Evolutionary conservation across 2,329 filamentous ascomycete species (phyloP).

Genomic region (Colletotrichum scovillei): DNA sequence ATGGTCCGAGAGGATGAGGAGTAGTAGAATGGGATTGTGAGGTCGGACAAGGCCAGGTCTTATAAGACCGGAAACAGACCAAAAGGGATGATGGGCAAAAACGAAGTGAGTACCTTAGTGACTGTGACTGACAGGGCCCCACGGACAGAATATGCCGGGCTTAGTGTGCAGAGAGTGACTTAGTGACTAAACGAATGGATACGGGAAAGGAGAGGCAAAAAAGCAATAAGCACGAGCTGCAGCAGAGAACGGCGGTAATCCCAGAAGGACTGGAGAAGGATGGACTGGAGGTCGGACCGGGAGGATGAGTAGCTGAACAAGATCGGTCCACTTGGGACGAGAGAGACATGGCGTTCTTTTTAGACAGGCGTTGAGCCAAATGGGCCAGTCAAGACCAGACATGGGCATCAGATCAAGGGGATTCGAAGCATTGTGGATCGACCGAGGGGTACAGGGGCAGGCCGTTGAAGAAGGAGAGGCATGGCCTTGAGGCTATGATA

Average conservation of each 20-base stretch:
- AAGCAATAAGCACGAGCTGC: constrained; percentile 44
- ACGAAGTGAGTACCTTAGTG: constrained; percentile 13
- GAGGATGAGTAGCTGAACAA: constrained; percentile 31
- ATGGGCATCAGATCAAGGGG: constrained; percentile 45
- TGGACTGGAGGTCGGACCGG: constrained; percentile 36
- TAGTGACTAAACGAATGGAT: constrained; percentile 22
- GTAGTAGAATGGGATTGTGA: constrained; percentile 8
- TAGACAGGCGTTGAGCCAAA: constrained; percentile 41
- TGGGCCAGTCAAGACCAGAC: constrained; percentile 48
- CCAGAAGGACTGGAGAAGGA: constrained; percentile 48
- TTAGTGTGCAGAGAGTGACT: constrained; percentile 16
- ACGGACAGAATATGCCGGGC: constrained; percentile 30
- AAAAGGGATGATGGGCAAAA: constrained; percentile 31
- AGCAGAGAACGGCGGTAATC: constrained; percentile 45
- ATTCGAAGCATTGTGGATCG: constrained; percentile 54
- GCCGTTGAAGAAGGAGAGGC: constrained; percentile 35
- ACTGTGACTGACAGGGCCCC: constrained; percentile 31
- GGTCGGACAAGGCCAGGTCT: constrained; percentile 35
- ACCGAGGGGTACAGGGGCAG: constrained; percentile 43
- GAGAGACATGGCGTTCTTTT: constrained; percentile 37
- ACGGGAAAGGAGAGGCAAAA: constrained; percentile 38
- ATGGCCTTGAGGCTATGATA: constrained; percentile 42
- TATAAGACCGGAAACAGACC: constrained; percentile 30
- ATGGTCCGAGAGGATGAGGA: constrained; percentile 35
- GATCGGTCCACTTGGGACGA: constrained; percentile 36